Base-by-base conservation (phyloP, 192 early-diverging fungal species). In the Podila minutissima region DNA sequence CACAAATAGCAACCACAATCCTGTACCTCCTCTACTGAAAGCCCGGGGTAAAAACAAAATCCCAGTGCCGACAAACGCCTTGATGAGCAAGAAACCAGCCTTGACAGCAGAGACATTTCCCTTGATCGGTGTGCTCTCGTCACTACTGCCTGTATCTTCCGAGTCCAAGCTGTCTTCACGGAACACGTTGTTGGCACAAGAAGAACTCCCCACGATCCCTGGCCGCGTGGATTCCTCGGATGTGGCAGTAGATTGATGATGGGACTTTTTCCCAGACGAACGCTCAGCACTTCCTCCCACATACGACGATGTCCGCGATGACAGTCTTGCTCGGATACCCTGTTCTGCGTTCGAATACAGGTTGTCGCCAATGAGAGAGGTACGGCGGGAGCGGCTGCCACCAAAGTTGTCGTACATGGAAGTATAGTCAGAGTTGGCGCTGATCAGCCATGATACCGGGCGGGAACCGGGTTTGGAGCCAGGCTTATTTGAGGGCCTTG, bases 21-120 rank as follows among this genome's bases (percentile, higher is more conserved):
- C 24, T 59, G 64, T 72, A 72, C 69, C 68, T 65, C 70, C 70
- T n/a, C 71, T 75, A 71, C 82, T 89, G 71, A 94, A 94, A 0
- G 91, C 92, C 41, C 86, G 88, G 55, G 93, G 93, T 11, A 94
- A 81, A 62, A 94, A 93, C 8, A 94, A 85, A 5, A 95, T 89
- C 29, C 92, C 92, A 3, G 91, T 92, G 64, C 92, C 93, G 15
- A 94, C 89, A 84, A 94, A 95, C 0, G 94, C 91, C 69, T 95
- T 89, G 65, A 86, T 69, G 17, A 90, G 71, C 46, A 90, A 66
- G 24, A 88, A 83, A 53, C 77, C 61, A 10, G 77, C 77, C 58
- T 69, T 73, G 24, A 67, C 13, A 11, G 78, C 37, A 22, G 76
- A 68, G 1, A 79, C 76, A 49, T 38, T 79, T 31, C 76, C 83